phyloP scores from a whole-genome alignment of 108 stramenopile genomes.

The Nitzschia inconspicua region DNA sequence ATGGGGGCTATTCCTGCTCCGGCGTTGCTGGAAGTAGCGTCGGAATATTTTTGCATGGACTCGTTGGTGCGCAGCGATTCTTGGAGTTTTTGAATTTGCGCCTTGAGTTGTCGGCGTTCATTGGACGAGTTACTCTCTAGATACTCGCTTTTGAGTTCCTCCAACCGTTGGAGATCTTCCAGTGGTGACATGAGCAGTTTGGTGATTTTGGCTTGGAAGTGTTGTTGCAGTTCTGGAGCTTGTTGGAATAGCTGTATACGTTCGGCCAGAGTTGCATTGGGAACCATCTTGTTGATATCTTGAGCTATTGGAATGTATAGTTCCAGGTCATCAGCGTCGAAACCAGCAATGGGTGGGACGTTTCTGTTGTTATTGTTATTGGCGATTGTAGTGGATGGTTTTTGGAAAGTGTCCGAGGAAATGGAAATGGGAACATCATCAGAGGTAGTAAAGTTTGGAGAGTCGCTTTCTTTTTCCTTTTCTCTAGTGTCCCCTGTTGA shows the following conservation, averaged over 20 bases:
- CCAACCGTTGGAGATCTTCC: slow-evolving; percentile 33
- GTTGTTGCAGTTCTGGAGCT: slow-evolving; percentile 25
- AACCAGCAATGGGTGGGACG: slow-evolving; percentile 27
- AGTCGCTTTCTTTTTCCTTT: not conserved
- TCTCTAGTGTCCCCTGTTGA: not conserved
- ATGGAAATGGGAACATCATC: no score
- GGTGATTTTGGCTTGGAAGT: slow-evolving; percentile 36
- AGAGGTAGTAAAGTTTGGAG: not conserved
- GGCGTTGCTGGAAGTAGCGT: not conserved
- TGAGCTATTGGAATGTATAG: slow-evolving; percentile 34
- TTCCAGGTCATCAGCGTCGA: slow-evolving; percentile 33
- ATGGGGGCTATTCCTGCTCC: not conserved
- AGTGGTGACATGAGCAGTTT: slow-evolving; percentile 28
- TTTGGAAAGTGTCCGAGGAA: no score
- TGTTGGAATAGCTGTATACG: slow-evolving; percentile 24
- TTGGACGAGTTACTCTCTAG: slow-evolving; percentile 19
- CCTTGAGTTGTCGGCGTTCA: slow-evolving; percentile 28
- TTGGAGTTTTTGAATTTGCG: slow-evolving; percentile 31
- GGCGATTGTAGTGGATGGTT: not conserved
- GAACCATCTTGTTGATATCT: slow-evolving; percentile 23
- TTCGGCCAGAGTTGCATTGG: slow-evolving; percentile 15
- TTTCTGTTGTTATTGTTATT: slow-evolving; percentile 4
- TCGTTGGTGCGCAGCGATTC: slow-evolving; percentile 5
- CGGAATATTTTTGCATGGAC: not conserved
- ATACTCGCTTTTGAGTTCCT: slow-evolving; percentile 23